phyloP scores from a whole-genome alignment of 176 grass and related monocot genomes.

The Cenchrus fungigraminus region DNA sequence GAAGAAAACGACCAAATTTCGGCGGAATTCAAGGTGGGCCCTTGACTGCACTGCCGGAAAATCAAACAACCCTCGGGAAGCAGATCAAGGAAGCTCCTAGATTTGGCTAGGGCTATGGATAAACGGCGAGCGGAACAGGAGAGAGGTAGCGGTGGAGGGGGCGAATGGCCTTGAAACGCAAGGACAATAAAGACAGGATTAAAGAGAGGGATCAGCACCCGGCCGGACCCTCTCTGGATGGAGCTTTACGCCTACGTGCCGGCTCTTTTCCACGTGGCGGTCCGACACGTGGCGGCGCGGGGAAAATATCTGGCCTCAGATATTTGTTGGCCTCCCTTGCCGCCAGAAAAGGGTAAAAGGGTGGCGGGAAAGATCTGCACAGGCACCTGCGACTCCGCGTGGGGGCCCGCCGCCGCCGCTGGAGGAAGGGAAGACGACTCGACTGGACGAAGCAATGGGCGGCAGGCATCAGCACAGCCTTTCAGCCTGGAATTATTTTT shows the following conservation, averaged over 20 bases:
- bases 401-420: neutral
- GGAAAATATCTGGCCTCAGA: constrained; percentile 56
- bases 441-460: neutral
- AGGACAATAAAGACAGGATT: neutral
- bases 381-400: neutral
- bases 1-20: neutral
- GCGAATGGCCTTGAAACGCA: neutral
- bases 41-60: neutral
- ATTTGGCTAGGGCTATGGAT: constrained; percentile 29
- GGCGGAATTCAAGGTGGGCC: neutral
- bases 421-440: neutral
- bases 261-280: constrained; percentile 57
- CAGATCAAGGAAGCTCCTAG: neutral
- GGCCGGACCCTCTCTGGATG: neutral
- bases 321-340: constrained; percentile 44
- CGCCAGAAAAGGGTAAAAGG: neutral
- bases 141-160: neutral
- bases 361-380: constrained; percentile 44
- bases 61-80: neutral
- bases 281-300: constrained; percentile 35
- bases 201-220: neutral
- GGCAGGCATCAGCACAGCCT: neutral
- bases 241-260: constrained; percentile 52
- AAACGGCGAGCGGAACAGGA: neutral
- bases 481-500: neutral